Evolutionary conservation across 108 stramenopile genomes (phyloP).

Genomic region (Nannochloropsis gaditana): DNA sequence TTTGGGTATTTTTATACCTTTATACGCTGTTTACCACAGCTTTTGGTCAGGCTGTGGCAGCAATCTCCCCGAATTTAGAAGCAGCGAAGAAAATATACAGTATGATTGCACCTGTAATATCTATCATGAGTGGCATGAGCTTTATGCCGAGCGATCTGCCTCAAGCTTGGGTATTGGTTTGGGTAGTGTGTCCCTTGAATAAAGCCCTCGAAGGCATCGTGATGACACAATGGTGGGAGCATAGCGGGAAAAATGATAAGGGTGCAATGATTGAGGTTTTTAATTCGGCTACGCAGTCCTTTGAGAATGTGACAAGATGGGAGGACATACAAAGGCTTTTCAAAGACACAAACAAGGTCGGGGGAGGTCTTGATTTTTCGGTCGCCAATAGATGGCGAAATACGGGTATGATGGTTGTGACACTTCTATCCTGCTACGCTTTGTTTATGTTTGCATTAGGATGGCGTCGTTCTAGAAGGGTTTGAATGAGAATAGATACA

Average conservation of each 20-base stretch:
- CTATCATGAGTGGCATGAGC: neutral
- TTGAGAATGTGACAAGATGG: neutral
- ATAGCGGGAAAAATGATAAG: neutral
- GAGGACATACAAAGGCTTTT: neutral
- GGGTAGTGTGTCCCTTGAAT: neutral
- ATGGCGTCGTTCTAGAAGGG: neutral
- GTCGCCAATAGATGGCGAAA: neutral
- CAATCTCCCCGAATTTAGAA: neutral
- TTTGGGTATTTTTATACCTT: slow-evolving; percentile 33
- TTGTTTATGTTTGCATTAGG: slow-evolving; percentile 6
- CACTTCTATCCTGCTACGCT: neutral
- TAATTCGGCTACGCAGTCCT: neutral
- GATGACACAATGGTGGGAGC: neutral
- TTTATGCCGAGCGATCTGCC: neutral
- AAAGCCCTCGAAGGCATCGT: neutral
- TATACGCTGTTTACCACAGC: neutral
- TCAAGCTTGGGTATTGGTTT: neutral
- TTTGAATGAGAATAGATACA: too few species aligned
- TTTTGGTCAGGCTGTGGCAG: neutral
- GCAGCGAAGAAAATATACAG: neutral
- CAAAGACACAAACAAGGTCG: neutral
- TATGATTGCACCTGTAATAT: neutral
- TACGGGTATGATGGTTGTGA: neutral
- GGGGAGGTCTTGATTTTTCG: neutral
- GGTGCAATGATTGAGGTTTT: neutral